phyloP scores from a whole-genome alignment of 192 early-diverging fungal genomes.

The Backusella australiensis region DNA sequence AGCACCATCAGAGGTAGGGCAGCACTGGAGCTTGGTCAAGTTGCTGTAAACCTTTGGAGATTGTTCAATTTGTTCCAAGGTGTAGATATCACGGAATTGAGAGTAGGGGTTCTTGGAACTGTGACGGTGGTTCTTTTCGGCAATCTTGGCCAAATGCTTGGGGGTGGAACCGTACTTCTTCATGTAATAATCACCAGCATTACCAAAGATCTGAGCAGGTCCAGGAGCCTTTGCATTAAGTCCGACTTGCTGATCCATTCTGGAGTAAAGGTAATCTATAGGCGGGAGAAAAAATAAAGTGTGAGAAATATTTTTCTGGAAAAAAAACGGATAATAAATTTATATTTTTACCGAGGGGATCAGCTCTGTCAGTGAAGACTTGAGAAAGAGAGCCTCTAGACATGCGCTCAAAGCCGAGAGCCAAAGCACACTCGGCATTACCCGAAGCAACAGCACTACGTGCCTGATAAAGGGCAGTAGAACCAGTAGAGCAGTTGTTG shows the following conservation, averaged over 20 bases:
- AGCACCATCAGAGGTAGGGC: conserved; percentile 71
- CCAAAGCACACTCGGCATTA: conserved; percentile 63
- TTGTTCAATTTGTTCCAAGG: conserved; percentile 59
- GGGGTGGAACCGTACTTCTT: conserved; percentile 60
- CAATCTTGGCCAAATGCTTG: conserved; percentile 64
- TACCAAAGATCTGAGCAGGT: conserved; percentile 69
- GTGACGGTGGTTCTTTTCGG: conserved; percentile 73
- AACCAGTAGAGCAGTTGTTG: conserved; percentile 78
- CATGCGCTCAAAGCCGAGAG: conserved; percentile 78
- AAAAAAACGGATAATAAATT: neutral
- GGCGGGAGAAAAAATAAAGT: neutral
- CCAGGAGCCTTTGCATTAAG: conserved; percentile 55
- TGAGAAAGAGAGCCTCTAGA: conserved; percentile 45
- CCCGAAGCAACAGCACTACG: conserved; percentile 59
- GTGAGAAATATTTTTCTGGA: conserved; percentile 29
- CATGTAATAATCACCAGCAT: conserved; percentile 67
- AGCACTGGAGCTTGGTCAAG: conserved; percentile 72
- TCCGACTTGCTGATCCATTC: conserved; percentile 47
- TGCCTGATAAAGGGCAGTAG: conserved; percentile 64
- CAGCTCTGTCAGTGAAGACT: conserved; percentile 56
- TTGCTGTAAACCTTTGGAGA: conserved; percentile 64
- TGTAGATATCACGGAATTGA: conserved; percentile 62
- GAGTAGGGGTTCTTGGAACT: conserved; percentile 67
- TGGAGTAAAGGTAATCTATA: conserved; percentile 21
- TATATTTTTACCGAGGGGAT: conserved; percentile 45